Evolutionary conservation across 1,139 yeast genomes (phyloP), one percentile per base, ranked within the genome.

Genomic region (Blastobotrys petasosporus): DNA sequence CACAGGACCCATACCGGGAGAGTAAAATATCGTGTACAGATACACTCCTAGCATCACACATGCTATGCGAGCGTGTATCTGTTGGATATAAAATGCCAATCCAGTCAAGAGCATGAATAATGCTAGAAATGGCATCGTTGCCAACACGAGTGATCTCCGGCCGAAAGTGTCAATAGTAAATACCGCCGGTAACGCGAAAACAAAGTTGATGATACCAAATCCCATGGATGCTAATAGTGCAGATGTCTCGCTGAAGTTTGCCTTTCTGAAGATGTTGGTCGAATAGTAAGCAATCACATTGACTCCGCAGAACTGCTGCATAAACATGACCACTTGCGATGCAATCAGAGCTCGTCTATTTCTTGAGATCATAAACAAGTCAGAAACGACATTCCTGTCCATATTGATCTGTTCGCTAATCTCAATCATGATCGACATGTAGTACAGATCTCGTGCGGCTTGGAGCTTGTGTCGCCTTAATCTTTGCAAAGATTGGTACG

Each of bases 261-360:
- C 79, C 44, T 80, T 73, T 37, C 75, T 66, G 65, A 86, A 86
- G 52, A 86, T 85, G 9, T 85, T 74, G 0, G 88, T 80, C 0
- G 87, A 80, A 47, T 53, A 60, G 46, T 58, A 60, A 15, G 95
- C 92, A 66, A 86, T 85, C 46, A 85, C 94, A 59, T 86, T 86
- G 61, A 86, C 81, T 59, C 95, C 95, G 67, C 95, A 86, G 70
- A 86, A 84, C 64, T 86, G 95, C 69, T 87, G 95, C 86, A 83
- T 83, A 62, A 85, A 83, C 80, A 87, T 86, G 52, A 81, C 85
- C 52, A 86, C 74, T 77, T 84, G 83, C 2, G 94, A 79, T 46
- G 87, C 95, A 48, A 82, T 58, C 7, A 87, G 79, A 47, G 92
- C 95, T 59, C 87, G 82, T 66, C 95, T 76, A 66, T 85, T 85